A percentile compares a stretch with the other conserved stretches of the same genome.
Conservation (phyloP, 371 early-diverging fungal species). For the Parasitella parasitica region DNA sequence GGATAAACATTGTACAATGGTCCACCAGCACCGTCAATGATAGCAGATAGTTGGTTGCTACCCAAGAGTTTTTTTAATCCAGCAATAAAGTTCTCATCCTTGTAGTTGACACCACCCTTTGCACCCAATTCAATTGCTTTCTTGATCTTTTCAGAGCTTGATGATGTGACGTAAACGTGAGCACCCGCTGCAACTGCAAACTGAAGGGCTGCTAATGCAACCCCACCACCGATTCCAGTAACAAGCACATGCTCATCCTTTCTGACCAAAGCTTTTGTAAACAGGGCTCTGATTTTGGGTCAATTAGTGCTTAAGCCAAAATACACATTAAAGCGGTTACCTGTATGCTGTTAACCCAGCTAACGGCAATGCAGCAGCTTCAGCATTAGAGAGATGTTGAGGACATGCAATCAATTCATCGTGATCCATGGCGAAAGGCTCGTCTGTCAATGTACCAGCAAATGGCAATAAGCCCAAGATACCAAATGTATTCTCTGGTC, state of each 20-base stretch:
- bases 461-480: slow-evolving; percentile 60
- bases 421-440: slow-evolving; percentile 40
- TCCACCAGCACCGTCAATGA: slow-evolving; percentile 76
- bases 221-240: slow-evolving; percentile 79
- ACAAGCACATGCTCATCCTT: slow-evolving; percentile 65
- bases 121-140: slow-evolving; percentile 67
- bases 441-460: slow-evolving; percentile 63
- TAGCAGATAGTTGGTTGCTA: slow-evolving; percentile 47
- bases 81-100: slow-evolving; percentile 52
- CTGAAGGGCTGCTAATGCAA: slow-evolving; percentile 68
- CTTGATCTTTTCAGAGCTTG: slow-evolving; percentile 61
- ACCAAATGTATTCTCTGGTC: slow-evolving; percentile 59
- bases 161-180: slow-evolving; percentile 72
- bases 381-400: slow-evolving; percentile 55
- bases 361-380: slow-evolving; percentile 71
- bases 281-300: slow-evolving; percentile 41
- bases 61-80: slow-evolving; percentile 48
- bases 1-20: slow-evolving; percentile 42
- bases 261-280: slow-evolving; percentile 59
- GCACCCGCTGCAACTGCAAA: slow-evolving; percentile 71
- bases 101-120: slow-evolving; percentile 71
- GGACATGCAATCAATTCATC: slow-evolving; percentile 57
- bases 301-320: background rate
- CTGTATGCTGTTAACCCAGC: slow-evolving; percentile 72
- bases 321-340: slow-evolving; percentile 6